These are phyloP conservation scores for Oxytropis ochrocephala DNA, from an alignment of 306 rosid species.

Conservation along the genomic window DNA sequence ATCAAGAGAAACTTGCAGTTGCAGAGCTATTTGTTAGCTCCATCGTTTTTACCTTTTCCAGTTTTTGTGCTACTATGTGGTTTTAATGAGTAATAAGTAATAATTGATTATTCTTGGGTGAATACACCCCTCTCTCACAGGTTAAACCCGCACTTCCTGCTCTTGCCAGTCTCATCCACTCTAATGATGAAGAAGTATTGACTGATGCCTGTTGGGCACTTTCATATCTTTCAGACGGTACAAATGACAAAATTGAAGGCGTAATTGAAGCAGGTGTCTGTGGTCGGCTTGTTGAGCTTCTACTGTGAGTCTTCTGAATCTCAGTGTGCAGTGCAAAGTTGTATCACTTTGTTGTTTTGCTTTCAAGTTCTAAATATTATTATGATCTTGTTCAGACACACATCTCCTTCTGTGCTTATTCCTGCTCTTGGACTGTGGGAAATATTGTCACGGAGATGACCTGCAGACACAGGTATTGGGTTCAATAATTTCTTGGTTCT, in stretches of 20 bases:
- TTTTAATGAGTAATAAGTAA: not conserved
- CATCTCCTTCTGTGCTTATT: conserved; percentile 82
- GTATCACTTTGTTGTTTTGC: not conserved
- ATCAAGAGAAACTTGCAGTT: not conserved
- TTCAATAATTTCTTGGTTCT: not conserved
- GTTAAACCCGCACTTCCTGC: conserved; percentile 98
- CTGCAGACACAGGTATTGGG: conserved; percentile 82
- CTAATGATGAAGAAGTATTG: conserved; percentile 90
- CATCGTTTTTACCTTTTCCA: not conserved
- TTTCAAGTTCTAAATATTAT: not conserved
- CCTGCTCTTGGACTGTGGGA: conserved; percentile 95
- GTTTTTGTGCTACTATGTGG: not conserved
- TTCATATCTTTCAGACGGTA: conserved; percentile 91
- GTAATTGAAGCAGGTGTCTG: conserved; percentile 87
- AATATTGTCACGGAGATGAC: conserved; percentile 98
- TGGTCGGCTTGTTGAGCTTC: conserved; percentile 79
- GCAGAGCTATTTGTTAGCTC: not conserved
- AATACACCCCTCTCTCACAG: conserved; percentile 21
- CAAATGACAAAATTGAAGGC: conserved; percentile 91
- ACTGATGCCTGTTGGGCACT: conserved; percentile 99
- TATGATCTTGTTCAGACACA: conserved; percentile 48
- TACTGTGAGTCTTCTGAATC: conserved; percentile 49
- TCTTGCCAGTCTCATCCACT: conserved; percentile 75
- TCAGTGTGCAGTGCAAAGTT: not conserved
- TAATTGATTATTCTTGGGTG: not conserved